Evolutionary conservation across 2,329 filamentous ascomycete genomes (phyloP), one percentile per base, ranked within the genome.

Genomic region (Clarireedia sp.): DNA sequence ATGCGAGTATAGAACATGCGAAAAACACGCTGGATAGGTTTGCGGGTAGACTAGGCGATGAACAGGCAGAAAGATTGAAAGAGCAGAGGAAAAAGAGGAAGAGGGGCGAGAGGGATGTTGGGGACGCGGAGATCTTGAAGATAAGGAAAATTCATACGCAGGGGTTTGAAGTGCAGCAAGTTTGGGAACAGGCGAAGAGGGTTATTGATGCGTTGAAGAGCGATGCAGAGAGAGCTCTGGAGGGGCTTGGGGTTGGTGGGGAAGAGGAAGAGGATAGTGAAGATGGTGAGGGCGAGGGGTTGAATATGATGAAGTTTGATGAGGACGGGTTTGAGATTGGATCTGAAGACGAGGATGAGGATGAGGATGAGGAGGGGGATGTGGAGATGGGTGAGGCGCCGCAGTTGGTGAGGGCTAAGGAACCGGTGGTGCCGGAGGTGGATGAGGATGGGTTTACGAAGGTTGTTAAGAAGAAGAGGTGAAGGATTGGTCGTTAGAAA

Each of bases 181-280:
- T 99, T 44, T 99, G 92, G 88, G 89, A 96, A 71, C 94, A 99
- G 73, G 87, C 90, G 8, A 86, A 85, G 66, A 83, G 88, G 64
- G 89, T 97, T 19, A 84, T 97, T 56, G 79, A 87, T 59, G 81
- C 83, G 47, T 72, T 84, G 6, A 74, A 74, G 44, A 70, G 74
- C 17, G 78, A 85, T 65, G 74, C 80, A 3, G 76, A 80, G 63
- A 71, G 67, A 62, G 75, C 69, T 36, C 69, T 77, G 44, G 72
- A 70, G 48, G 71, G 69, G 51, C 65, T 68, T 17, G 63, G 64
- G 36, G 54, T 64, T 12, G 64, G 64, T 17, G 59, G 50, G 47
- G 63, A 52, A 56, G 60, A 56, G 53, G 54, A 61, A 3, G 65
- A 64, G 3, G 65, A 70, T 16, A 59, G 54, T 17, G 63, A 67